Conservation (phyloP, 2,329 filamentous ascomycete genomes). For the Cadophora luteo-olivacea region DNA sequence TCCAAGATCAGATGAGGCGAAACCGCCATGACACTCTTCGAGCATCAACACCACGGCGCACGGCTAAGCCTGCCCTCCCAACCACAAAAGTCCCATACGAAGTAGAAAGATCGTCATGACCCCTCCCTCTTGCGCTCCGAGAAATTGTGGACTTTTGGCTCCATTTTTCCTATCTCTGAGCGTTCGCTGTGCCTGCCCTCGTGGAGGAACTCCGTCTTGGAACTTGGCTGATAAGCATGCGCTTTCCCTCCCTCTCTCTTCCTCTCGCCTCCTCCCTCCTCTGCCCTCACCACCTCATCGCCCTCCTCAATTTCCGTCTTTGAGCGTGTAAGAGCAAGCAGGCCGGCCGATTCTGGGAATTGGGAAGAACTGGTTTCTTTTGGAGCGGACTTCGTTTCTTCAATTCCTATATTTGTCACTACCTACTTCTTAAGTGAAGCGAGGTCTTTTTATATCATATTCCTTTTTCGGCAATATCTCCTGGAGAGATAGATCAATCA, state of each 20-base stretch:
- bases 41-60: constrained; percentile 9
- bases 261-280: not conserved
- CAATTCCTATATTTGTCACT: not conserved
- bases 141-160: not conserved
- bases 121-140: not conserved
- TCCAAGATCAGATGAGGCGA: constrained; percentile 20
- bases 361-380: constrained; percentile 9
- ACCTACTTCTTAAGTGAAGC: not conserved
- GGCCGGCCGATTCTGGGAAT: constrained; percentile 11
- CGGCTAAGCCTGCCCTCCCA: constrained; percentile 11
- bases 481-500: constrained; percentile 2
- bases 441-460: constrained; percentile 4
- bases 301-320: not conserved
- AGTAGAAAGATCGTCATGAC: not conserved
- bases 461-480: not conserved
- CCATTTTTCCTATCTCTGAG: not conserved
- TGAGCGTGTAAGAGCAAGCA: not conserved
- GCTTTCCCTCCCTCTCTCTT: not conserved
- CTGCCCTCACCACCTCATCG: not conserved
- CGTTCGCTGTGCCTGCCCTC: not conserved
- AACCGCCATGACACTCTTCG: constrained; percentile 16
- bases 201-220: constrained; percentile 5
- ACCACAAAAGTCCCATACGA: not conserved
- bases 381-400: not conserved
- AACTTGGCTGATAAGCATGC: constrained; percentile 7